Conservation (phyloP, 257 asterid genomes). For the Petunia axillaris region DNA sequence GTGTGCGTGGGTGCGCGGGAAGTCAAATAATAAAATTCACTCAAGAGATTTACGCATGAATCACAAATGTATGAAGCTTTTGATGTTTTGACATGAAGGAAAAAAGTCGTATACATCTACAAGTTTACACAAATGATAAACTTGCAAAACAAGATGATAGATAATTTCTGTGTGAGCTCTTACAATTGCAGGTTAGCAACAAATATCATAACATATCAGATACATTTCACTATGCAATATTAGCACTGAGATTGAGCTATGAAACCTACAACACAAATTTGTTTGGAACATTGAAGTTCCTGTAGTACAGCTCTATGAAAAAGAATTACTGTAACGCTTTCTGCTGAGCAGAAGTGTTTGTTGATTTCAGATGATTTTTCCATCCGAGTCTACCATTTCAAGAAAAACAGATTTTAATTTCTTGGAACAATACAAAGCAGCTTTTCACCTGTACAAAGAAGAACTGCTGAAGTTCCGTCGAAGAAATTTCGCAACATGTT, state of each 20-base stretch:
- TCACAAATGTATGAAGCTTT: background rate
- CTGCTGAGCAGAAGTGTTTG: background rate
- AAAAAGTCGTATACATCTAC: background rate
- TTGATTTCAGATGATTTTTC: constrained; percentile 10
- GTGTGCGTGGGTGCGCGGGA: background rate
- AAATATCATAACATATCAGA: background rate
- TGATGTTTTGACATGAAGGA: background rate
- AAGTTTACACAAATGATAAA: constrained; percentile 16
- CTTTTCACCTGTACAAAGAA: constrained; percentile 70
- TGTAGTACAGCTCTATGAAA: background rate
- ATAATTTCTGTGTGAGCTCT: background rate
- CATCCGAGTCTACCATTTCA: background rate
- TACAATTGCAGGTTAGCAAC: constrained; percentile 2
- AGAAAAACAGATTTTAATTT: background rate
- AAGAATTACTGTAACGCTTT: background rate
- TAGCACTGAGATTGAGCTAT: background rate
- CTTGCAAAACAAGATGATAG: background rate
- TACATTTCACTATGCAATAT: background rate
- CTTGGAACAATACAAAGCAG: background rate
- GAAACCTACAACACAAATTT: background rate
- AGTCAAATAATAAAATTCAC: constrained; percentile 14
- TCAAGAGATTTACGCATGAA: background rate
- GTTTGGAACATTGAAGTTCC: constrained; percentile 8
- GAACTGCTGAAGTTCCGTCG: constrained; percentile 85
- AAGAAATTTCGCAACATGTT: constrained; percentile 82